phyloP scores from a whole-genome alignment of 768 basidiomycete genomes.

The Mycena belliarum region DNA sequence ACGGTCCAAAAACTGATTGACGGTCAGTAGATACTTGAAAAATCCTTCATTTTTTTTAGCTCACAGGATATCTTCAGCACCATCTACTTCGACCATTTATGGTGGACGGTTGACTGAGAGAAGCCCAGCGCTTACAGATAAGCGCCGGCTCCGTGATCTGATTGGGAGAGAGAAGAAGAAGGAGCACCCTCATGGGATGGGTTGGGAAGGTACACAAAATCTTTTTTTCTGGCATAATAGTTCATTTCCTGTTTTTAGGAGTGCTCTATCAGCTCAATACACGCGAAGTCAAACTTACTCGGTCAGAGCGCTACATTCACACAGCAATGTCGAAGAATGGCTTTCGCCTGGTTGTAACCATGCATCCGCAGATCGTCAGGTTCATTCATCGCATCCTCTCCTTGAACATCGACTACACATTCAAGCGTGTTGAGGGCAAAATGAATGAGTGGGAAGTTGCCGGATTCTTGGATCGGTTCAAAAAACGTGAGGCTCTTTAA shows the following conservation, averaged over 20 bases:
- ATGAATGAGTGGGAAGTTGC: conserved; percentile 26
- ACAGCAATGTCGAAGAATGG: conserved; percentile 2
- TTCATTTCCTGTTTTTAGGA: neutral
- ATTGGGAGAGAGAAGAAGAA: conserved; percentile 1
- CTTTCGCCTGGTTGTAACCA: conserved; percentile 6
- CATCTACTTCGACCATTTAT: too few species aligned
- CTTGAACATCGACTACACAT: conserved; percentile 23
- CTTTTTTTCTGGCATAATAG: neutral
- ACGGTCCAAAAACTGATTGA: too few species aligned
- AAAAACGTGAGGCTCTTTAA: neutral
- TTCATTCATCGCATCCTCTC: conserved; percentile 9
- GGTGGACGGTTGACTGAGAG: too few species aligned
- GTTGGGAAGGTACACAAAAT: conserved; percentile 10
- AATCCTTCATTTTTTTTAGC: too few species aligned
- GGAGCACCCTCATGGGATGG: conserved; percentile 2
- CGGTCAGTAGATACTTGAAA: too few species aligned
- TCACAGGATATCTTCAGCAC: too few species aligned
- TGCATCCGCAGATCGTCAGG: neutral
- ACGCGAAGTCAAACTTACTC: neutral
- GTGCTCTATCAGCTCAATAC: neutral
- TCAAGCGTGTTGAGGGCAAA: conserved; percentile 22
- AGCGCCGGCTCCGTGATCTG: conserved; percentile 1
- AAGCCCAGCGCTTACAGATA: neutral
- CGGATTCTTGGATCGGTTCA: conserved; percentile 6
- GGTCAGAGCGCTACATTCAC: conserved; percentile 3